Base-by-base conservation (phyloP, 2,329 filamentous ascomycete species). In the Pseudogymnoascus verrucosus region DNA sequence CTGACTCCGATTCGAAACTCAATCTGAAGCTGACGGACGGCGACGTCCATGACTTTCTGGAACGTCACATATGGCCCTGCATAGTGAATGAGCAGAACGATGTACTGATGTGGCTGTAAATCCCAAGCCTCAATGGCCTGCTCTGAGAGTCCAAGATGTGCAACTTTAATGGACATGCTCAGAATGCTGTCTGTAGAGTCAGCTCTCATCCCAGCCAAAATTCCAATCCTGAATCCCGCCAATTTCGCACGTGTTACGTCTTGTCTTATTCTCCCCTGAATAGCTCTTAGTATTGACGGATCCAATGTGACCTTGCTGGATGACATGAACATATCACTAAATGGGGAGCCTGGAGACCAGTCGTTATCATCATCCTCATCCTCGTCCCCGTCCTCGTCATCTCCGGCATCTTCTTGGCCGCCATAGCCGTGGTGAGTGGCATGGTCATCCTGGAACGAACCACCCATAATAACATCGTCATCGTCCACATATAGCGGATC, bases 71-170 rank as follows among this genome's bases (percentile, higher is more conserved):
- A 96, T 0, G 78, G 80, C n/a, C 75, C 73, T 0, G 79, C 76
- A 67, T 89, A 89, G 37, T 82, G 82, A 47, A 95, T 81, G 21
- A 96, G 78, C 4, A 96, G 78, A 4, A 93, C 82, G 40, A 96
- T 74, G 70, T 93, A 93, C 36, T 92, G 87, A 0, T 79, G 75
- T 0, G 79, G 75, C 12, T 82, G 75, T 10, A 96, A 73, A 65
- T 88, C 82, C 92, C 92, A 96, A 1, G 91, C 89, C 70, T 88
- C 81, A 74, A 91, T 83, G 0, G 86, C 87, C 70, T 93, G 89
- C 39, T 88, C 81, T 0, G 90, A 88, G 11, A 96, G 83, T 0
- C 83, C 86, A 1, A 96, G 82, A 68, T 89, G 89, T 3, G 81
- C 78, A 31, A 90, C 83, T 3, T 85, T 85, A 31, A 89, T 82